Conservation (phyloP, 2,329 filamentous ascomycete genomes). For the Apiospora pterosperma region DNA sequence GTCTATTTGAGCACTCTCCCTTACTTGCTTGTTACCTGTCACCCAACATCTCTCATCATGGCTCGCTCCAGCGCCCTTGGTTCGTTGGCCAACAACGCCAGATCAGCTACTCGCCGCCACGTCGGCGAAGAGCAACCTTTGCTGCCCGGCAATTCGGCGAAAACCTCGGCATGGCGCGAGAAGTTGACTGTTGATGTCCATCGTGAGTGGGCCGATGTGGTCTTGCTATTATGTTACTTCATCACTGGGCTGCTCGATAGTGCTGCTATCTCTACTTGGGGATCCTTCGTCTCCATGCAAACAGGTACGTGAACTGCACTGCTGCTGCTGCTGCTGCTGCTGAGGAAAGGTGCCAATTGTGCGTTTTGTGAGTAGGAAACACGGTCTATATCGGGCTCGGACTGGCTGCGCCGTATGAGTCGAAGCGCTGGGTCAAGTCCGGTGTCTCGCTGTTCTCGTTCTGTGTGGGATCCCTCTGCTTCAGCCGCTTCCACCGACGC, state of each 20-base stretch:
- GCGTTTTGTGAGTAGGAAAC: conserved; percentile 53
- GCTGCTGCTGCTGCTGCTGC: not conserved
- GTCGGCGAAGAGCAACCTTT: conserved; percentile 31
- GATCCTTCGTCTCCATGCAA: conserved; percentile 81
- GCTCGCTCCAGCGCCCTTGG: conserved; percentile 25
- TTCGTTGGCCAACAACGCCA: conserved; percentile 13
- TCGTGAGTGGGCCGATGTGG: conserved; percentile 62
- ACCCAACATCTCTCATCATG: conserved; percentile 12
- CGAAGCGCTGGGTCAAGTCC: conserved; percentile 67
- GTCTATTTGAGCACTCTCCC: too few species aligned
- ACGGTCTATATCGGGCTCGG: conserved; percentile 77
- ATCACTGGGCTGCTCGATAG: conserved; percentile 77
- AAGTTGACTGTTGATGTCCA: conserved; percentile 46
- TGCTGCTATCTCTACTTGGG: conserved; percentile 72
- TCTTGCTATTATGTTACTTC: conserved; percentile 69
- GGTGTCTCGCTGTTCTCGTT: conserved; percentile 68
- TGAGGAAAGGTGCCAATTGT: not conserved
- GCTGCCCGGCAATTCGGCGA: conserved; percentile 17
- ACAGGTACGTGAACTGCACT: conserved; percentile 50
- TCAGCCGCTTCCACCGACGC: conserved; percentile 63
- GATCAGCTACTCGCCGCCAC: conserved; percentile 6
- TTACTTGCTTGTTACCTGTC: not conserved
- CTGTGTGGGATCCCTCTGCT: conserved; percentile 68
- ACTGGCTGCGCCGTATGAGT: conserved; percentile 52
- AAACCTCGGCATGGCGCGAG: conserved; percentile 22